These are phyloP conservation scores for Anthracocystis walkeri DNA, from an alignment of 1,284 basidiomycete genomes.

Conservation along the genomic window DNA sequence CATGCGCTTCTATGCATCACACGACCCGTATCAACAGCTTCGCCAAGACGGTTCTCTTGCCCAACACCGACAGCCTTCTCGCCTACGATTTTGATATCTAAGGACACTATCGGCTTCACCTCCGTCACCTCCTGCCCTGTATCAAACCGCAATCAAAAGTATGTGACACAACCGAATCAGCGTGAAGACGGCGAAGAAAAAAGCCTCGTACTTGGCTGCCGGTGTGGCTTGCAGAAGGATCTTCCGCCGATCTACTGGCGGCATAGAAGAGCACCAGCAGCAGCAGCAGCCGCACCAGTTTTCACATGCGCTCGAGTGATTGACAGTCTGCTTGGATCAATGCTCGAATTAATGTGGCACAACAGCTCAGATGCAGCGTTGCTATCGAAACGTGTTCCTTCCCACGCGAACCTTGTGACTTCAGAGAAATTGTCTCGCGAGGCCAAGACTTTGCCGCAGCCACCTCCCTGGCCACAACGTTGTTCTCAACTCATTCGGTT, in stretches of 20 bases:
- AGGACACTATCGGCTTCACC: neutral
- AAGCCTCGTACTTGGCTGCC: neutral
- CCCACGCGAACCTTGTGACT: conserved; percentile 20
- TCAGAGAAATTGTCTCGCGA: conserved; percentile 4
- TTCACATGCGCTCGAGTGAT: neutral
- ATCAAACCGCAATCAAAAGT: neutral
- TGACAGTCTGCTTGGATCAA: neutral
- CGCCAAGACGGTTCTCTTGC: conserved; percentile 56
- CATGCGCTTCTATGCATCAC: conserved; percentile 3
- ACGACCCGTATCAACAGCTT: conserved; percentile 41
- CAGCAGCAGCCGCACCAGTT: no score
- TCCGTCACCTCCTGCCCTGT: neutral
- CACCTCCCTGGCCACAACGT: neutral
- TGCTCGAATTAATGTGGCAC: neutral
- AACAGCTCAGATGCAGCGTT: neutral
- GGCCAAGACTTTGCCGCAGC: neutral
- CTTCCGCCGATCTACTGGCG: neutral
- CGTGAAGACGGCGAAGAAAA: neutral
- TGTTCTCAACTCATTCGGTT: neutral
- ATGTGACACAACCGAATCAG: neutral
- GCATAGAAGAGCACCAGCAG: no score
- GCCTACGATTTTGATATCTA: conserved; percentile 64
- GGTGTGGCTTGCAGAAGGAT: conserved; percentile 1
- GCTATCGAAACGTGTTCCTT: neutral
- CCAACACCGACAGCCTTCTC: conserved; percentile 58